Percentiles rank a stretch among this genome's conserved stretches.
Evolutionary conservation across 177 flowering plant species (phyloP).

Genomic region (Vitis hybrid): DNA sequence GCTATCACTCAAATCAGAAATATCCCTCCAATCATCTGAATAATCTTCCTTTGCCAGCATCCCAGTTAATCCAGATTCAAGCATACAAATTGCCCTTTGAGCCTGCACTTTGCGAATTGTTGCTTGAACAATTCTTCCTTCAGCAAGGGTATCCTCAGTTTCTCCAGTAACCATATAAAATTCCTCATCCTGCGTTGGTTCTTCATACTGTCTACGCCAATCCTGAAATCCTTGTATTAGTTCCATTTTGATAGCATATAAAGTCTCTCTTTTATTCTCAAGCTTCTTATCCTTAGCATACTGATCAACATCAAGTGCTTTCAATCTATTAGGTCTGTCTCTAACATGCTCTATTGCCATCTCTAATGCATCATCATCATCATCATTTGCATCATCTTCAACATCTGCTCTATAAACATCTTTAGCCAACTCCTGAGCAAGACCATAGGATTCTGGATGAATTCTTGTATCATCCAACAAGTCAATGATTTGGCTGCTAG

Average conservation of each 20-base stretch:
- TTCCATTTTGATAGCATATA: conserved; percentile 68
- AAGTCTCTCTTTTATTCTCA: conserved; percentile 59
- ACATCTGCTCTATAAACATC: conserved; percentile 58
- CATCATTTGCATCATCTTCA: conserved; percentile 57
- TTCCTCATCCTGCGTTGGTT: conserved; percentile 81
- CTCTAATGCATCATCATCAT: conserved; percentile 79
- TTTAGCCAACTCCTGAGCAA: conserved; percentile 87
- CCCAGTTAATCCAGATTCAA: conserved; percentile 91
- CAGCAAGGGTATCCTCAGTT: conserved; percentile 76
- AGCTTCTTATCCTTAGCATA: conserved; percentile 49
- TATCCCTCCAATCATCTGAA: conserved; percentile 61
- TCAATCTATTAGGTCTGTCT: conserved; percentile 60
- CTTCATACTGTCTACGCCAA: conserved; percentile 64
- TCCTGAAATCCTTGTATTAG: conserved; percentile 87
- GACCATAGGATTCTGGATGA: conserved; percentile 91
- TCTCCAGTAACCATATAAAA: conserved; percentile 92
- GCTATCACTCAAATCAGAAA: conserved; percentile 59
- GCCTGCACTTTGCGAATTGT: conserved; percentile 78
- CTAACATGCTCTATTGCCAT: conserved; percentile 90
- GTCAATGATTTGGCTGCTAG: conserved; percentile 73
- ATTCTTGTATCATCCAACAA: conserved; percentile 93
- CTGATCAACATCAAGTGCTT: conserved; percentile 39
- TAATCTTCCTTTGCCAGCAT: conserved; percentile 63
- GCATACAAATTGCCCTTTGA: conserved; percentile 58
- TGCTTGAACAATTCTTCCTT: conserved; percentile 83